Evolutionary conservation across 768 basidiomycete genomes (phyloP).

Genomic region (Collybia mongolica): DNA sequence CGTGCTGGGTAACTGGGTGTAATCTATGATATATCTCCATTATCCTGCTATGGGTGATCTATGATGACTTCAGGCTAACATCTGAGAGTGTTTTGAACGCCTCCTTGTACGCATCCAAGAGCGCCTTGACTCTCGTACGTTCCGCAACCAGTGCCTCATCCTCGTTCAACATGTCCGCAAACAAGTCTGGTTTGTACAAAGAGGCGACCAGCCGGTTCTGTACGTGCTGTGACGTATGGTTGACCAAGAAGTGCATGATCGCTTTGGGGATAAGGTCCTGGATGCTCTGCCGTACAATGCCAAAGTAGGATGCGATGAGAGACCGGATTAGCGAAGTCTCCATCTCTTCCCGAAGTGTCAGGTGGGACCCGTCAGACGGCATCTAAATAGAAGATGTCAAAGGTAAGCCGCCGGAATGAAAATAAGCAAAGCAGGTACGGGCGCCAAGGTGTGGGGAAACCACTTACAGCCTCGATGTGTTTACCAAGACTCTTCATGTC

Average conservation of each 20-base stretch:
- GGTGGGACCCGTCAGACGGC: constrained; percentile 57
- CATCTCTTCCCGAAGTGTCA: constrained; percentile 91
- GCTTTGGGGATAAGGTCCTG: constrained; percentile 97
- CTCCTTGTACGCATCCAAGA: constrained; percentile 95
- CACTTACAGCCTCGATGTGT: constrained; percentile 94
- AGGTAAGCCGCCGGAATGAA: constrained; percentile 2
- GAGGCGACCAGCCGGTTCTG: constrained; percentile 95
- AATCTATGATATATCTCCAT: constrained; percentile 15
- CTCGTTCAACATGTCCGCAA: constrained; percentile 88
- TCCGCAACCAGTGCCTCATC: constrained; percentile 95
- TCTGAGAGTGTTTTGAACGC: constrained; percentile 88
- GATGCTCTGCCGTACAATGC: constrained; percentile 94
- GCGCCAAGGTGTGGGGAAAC: not conserved
- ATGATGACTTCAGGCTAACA: constrained; percentile 70
- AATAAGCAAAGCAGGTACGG: not conserved
- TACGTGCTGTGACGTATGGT: constrained; percentile 93
- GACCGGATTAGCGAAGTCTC: constrained; percentile 94
- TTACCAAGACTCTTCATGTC: constrained; percentile 99
- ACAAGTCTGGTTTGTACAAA: constrained; percentile 93
- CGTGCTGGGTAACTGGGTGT: constrained; percentile 11
- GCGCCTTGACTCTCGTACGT: constrained; percentile 87
- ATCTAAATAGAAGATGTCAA: constrained; percentile 7
- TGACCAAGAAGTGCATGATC: constrained; percentile 97
- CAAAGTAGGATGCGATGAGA: constrained; percentile 93
- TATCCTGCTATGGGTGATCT: constrained; percentile 10